Evolutionary conservation across 108 stramenopile genomes (phyloP).

Genomic region (Nitzschia palea): DNA sequence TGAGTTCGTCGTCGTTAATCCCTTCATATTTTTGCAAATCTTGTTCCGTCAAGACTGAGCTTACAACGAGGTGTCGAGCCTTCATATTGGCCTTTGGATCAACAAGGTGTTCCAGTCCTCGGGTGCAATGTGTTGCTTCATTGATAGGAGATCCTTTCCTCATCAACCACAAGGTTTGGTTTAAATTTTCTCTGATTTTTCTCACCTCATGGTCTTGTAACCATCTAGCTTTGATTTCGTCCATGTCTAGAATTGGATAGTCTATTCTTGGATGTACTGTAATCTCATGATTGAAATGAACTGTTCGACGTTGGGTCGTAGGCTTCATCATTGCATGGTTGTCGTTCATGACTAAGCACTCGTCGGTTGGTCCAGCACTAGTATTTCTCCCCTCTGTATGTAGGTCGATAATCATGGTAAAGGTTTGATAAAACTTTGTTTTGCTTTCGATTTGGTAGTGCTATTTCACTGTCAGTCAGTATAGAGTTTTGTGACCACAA

Average conservation of each 20-base stretch:
- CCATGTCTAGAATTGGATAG: neutral
- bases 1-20: neutral
- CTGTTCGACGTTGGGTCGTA: no score
- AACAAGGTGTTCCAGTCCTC: neutral
- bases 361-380: no score
- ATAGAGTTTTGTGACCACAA: no score
- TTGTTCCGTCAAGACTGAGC: constrained; percentile 1
- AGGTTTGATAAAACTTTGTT: no score
- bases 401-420: no score
- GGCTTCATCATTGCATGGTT: no score
- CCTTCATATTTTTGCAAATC: neutral
- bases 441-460: no score
- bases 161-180: neutral
- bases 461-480: no score
- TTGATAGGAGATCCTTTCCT: neutral
- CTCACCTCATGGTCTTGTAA: neutral
- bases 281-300: neutral
- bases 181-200: neutral
- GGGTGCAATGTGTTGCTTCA: neutral
- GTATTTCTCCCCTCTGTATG: no score
- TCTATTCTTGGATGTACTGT: neutral
- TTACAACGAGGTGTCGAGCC: neutral
- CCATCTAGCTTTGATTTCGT: neutral
- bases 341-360: no score
- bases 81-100: neutral